Percentiles rank a stretch among this genome's conserved stretches.
These are phyloP conservation scores for Globisporangium iwayamae DNA, from an alignment of 352 stramenopile genomes.

Conservation along the genomic window DNA sequence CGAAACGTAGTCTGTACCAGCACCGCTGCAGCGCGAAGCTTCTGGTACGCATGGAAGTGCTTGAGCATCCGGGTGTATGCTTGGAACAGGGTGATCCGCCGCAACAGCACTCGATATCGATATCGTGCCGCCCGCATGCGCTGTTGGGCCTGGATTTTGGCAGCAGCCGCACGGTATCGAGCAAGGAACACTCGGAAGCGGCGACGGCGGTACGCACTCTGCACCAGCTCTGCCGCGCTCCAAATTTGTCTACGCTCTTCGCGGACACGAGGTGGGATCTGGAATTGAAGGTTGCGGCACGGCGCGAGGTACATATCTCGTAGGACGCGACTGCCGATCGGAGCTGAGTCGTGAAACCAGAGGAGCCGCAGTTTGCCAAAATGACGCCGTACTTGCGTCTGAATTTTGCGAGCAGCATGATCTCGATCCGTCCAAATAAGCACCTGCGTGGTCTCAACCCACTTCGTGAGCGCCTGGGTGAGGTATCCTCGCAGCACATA, in stretches of 20 bases:
- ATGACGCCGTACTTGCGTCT: constrained; percentile 41
- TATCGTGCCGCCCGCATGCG: constrained; percentile 44
- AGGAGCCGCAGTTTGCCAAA: constrained; percentile 39
- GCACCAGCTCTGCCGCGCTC: constrained; percentile 49
- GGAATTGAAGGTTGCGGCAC: constrained; percentile 33
- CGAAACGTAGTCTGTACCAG: constrained; percentile 65
- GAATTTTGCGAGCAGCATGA: constrained; percentile 42
- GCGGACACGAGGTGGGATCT: constrained; percentile 48
- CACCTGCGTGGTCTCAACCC: constrained; percentile 45
- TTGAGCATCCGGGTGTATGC: constrained; percentile 47
- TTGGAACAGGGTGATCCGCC: constrained; percentile 54
- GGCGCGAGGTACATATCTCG: constrained; percentile 59
- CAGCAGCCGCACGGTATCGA: constrained; percentile 48
- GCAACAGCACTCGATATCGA: constrained; percentile 27
- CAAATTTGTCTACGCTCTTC: constrained; percentile 56
- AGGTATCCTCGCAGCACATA: constrained; percentile 64
- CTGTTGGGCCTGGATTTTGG: constrained; percentile 54
- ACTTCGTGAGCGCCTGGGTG: constrained; percentile 55
- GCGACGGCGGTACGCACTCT: constrained; percentile 47
- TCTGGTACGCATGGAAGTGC: constrained; percentile 36
- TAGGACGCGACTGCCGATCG: constrained; percentile 38
- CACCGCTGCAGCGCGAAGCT: constrained; percentile 37
- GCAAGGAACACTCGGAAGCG: constrained; percentile 51
- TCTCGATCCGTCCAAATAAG: constrained; percentile 67
- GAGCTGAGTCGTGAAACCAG: constrained; percentile 33